Evolutionary conservation across 1,284 basidiomycete species (phyloP), one percentile per base, ranked within the genome.

Genomic region (Stereum hirsutum): DNA sequence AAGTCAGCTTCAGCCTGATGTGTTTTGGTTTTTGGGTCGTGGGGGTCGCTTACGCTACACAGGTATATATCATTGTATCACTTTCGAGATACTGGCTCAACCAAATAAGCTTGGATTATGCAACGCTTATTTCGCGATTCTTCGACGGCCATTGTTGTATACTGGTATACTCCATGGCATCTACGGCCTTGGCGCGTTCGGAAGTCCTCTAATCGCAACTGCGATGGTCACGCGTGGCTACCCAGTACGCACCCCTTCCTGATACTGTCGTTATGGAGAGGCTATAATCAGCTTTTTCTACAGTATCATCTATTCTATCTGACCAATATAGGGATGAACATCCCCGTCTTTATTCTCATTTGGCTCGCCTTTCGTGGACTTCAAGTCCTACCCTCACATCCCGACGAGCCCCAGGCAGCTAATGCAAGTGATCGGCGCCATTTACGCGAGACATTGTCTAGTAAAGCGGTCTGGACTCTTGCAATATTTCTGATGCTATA

Each of bases 1-100:
- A 58, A 28, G 49, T 46, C 19, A 58, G 46, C 40, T 61, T 59
- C 34, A 45, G 50, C 12, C 40, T 60, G 6, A 60, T 60, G 60
- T 59, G 59, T 43, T 58, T 62, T 40, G 60, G 58, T 3, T 62
- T 58, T 44, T 56, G 57, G 36, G 51, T 58, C 6, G 55, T 60
- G 3, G 60, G 59, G 5, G 42, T 46, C 7, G 57, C 57, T 10
- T 62, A 58, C 39, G 54, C 59, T 5, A 60, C 27, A 30, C 39
- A 41, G 20, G 39, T 31, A 14, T n/a, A 23, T 21, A 4, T 5
- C 24, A 17, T 15, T 26, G 14, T 21, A 12, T 21, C 20, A 24
- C 17, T 7, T 21, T 39, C 14, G 5, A 15, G 5, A 25, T 39
- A 14, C 3, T 24, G 20, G 4, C 17, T 15, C 10, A 12, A n/a